Evolutionary conservation across 345 rosid genomes (phyloP).

Genomic region (Lumnitzera racemosa): DNA sequence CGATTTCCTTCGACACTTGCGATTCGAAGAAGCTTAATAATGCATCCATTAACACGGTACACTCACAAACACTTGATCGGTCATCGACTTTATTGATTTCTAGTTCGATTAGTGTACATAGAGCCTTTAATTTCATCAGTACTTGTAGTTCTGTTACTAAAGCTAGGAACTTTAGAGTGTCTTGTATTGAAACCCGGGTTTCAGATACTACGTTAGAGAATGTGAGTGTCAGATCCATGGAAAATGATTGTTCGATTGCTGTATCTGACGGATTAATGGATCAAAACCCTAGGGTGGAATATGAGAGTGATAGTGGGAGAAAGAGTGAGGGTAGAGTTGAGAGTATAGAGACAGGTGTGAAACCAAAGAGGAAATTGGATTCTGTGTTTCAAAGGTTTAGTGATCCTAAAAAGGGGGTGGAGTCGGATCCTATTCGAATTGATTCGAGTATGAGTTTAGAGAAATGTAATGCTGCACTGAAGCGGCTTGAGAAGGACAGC

Average conservation of each 20-base stretch:
- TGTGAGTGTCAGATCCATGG: slow-evolving; percentile 9
- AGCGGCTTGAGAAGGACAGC: slow-evolving; percentile 54
- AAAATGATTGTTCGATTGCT: slow-evolving; percentile 10
- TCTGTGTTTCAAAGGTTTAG: background rate
- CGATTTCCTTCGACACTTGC: slow-evolving; percentile 34
- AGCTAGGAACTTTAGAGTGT: slow-evolving; percentile 27
- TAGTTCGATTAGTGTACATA: slow-evolving; percentile 15
- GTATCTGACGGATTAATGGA: slow-evolving; percentile 12
- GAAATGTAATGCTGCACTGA: slow-evolving; percentile 52
- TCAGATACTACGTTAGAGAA: slow-evolving; percentile 18
- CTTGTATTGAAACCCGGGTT: slow-evolving; percentile 28
- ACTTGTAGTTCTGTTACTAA: slow-evolving; percentile 22
- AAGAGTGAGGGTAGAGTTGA: slow-evolving; percentile 12
- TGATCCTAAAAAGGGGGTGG: slow-evolving; percentile 46
- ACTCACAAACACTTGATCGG: slow-evolving; percentile 27
- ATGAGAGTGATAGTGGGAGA: too few relatives aligned
- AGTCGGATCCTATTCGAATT: slow-evolving; percentile 45
- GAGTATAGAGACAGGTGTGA: slow-evolving; percentile 8
- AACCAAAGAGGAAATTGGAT: slow-evolving; percentile 1
- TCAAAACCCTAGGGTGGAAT: slow-evolving; percentile 6
- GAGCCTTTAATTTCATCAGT: slow-evolving; percentile 18
- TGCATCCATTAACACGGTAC: slow-evolving; percentile 27
- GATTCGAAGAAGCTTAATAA: slow-evolving; percentile 42
- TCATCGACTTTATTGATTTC: slow-evolving; percentile 30
- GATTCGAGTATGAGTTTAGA: slow-evolving; percentile 40